Conservation (phyloP, 768 basidiomycete genomes). For the Suillus subaureus region DNA sequence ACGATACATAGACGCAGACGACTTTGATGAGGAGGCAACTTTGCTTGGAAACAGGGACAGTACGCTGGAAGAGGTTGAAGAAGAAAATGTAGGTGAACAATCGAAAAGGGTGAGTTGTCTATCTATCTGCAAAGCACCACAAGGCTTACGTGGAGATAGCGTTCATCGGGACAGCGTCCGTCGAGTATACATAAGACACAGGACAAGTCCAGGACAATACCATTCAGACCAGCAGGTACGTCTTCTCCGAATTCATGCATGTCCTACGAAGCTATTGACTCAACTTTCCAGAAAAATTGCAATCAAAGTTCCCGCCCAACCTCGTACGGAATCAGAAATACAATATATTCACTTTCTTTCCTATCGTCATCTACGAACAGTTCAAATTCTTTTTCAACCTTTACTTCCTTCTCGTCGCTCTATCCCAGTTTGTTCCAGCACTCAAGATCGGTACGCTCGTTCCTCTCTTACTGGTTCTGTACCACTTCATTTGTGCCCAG, state of each 20-base stretch:
- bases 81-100: slow-evolving; percentile 35
- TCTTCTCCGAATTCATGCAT: background rate
- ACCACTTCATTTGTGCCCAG: slow-evolving; percentile 40
- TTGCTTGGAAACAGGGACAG: slow-evolving; percentile 43
- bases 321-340: slow-evolving; percentile 98
- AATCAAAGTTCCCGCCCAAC: slow-evolving; percentile 79
- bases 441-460: slow-evolving; percentile 82
- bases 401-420: slow-evolving; percentile 95
- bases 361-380: slow-evolving; percentile 96
- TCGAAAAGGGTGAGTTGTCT: slow-evolving; percentile 24
- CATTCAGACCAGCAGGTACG: slow-evolving; percentile 73
- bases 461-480: slow-evolving; percentile 1
- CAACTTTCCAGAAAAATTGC: slow-evolving; percentile 60
- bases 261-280: background rate
- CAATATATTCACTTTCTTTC: slow-evolving; percentile 94
- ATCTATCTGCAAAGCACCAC: slow-evolving; percentile 4
- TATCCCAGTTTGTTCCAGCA: slow-evolving; percentile 94
- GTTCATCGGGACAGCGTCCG: slow-evolving; percentile 24
- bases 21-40: slow-evolving; percentile 63
- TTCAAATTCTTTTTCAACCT: slow-evolving; percentile 99
- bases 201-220: slow-evolving; percentile 77
- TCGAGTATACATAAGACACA: slow-evolving; percentile 21
- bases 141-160: slow-evolving; percentile 14
- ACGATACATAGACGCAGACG: slow-evolving; percentile 60
- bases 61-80: slow-evolving; percentile 41